Evolutionary conservation across 805 yeast species (phyloP).

Genomic region (Starmerella khaoyaiensis): DNA sequence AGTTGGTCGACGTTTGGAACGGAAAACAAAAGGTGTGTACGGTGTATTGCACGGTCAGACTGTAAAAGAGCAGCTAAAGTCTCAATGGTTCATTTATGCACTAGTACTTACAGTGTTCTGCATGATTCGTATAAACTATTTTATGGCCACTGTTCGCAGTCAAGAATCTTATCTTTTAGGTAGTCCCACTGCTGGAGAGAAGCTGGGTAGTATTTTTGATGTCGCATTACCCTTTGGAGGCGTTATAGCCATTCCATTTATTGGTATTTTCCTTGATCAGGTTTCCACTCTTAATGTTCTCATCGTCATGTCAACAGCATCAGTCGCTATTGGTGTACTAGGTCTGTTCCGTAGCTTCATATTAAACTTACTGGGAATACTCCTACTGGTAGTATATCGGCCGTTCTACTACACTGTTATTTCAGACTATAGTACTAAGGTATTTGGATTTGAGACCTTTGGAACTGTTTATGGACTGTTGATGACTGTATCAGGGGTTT

Average conservation of each 20-base stretch:
- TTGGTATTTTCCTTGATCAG: conserved; percentile 69
- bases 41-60: conserved; percentile 63
- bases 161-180: conserved; percentile 67
- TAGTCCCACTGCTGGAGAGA: conserved; percentile 35
- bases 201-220: conserved; percentile 65
- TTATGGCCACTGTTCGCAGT: conserved; percentile 75
- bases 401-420: conserved; percentile 90
- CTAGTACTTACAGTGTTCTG: conserved; percentile 68
- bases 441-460: conserved; percentile 83
- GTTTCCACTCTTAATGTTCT: conserved; percentile 49
- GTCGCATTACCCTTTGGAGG: conserved; percentile 84
- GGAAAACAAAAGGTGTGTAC: conserved; percentile 36
- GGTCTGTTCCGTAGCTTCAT: conserved; percentile 44
- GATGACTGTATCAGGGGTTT: conserved; percentile 70
- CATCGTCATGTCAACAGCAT: conserved; percentile 35
- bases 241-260: conserved; percentile 69
- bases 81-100: conserved; percentile 72
- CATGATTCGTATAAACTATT: conserved; percentile 85
- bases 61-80: conserved; percentile 33
- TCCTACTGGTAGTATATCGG: conserved; percentile 64
- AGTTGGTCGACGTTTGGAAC: conserved; percentile 5
- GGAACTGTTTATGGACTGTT: conserved; percentile 84
- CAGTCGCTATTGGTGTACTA: conserved; percentile 53
- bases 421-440: conserved; percentile 82
- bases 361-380: conserved; percentile 55